Conservation (phyloP, 306 rosid species). For the Sindora glabra region DNA sequence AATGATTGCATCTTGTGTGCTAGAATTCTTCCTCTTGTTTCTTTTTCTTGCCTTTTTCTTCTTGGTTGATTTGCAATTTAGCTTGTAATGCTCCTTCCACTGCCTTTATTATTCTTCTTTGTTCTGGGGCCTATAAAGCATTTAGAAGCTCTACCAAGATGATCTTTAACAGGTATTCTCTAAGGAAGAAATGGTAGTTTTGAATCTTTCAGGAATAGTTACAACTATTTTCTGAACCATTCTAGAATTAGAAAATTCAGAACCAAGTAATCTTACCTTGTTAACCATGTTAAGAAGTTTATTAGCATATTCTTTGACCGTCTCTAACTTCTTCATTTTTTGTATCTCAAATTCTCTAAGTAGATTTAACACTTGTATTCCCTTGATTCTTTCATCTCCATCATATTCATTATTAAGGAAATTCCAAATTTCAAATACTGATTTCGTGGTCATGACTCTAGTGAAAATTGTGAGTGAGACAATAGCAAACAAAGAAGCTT, state of each 20-base stretch:
- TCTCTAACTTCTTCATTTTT: neutral
- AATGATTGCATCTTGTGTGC: neutral
- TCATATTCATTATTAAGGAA: neutral
- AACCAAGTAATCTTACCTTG: neutral
- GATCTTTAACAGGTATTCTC: neutral
- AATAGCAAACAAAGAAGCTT: too few species aligned
- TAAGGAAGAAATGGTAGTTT: neutral
- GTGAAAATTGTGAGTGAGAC: too few species aligned
- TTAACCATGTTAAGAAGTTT: neutral
- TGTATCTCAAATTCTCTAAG: neutral
- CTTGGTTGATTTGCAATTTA: neutral
- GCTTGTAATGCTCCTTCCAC: slow-evolving; percentile 1
- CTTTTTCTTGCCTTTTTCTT: neutral
- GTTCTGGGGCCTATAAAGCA: neutral
- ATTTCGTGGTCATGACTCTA: neutral
- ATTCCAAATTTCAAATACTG: neutral
- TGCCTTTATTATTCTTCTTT: neutral
- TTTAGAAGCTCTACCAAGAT: neutral
- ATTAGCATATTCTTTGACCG: neutral
- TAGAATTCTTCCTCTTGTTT: neutral
- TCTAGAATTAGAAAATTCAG: neutral
- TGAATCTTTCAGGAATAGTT: neutral
- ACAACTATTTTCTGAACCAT: slow-evolving; percentile 2
- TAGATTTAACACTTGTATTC: neutral
- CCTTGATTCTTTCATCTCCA: neutral